Percentiles rank a stretch among this genome's conserved stretches.
phyloP scores from a whole-genome alignment of 2,329 filamentous ascomycete species.

The Grosmannia huntii region DNA sequence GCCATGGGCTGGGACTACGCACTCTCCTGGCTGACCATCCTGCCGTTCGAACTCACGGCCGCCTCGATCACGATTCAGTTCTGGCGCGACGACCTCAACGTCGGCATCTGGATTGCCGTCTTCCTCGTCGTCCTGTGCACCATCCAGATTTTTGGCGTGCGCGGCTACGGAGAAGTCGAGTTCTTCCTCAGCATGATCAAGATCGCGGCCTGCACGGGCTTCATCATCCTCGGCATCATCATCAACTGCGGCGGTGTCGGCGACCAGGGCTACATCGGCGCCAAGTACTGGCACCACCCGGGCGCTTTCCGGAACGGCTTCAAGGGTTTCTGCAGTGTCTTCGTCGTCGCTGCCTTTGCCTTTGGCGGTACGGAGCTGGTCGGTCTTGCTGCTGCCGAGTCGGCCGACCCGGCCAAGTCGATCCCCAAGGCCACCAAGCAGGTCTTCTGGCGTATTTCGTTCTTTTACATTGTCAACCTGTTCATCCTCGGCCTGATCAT shows the following conservation, averaged over 20 bases:
- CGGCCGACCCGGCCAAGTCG: conserved; percentile 31
- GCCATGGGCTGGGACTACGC: conserved; percentile 42
- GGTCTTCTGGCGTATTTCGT: conserved; percentile 39
- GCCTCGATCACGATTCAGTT: conserved; percentile 40
- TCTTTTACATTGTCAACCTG: conserved; percentile 40
- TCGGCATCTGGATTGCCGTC: conserved; percentile 42
- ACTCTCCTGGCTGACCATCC: conserved; percentile 33
- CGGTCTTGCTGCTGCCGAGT: conserved; percentile 38
- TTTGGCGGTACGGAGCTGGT: conserved; percentile 40
- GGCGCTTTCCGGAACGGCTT: conserved; percentile 40
- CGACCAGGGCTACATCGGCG: conserved; percentile 45
- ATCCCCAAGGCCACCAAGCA: conserved; percentile 39
- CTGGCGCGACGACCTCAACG: conserved; percentile 37
- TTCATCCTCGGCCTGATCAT: conserved; percentile 39
- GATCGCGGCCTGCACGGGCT: conserved; percentile 44
- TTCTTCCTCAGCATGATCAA: conserved; percentile 46
- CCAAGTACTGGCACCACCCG: conserved; percentile 45
- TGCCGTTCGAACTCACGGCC: conserved; percentile 42
- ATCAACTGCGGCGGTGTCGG: conserved; percentile 46
- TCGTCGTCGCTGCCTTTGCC: conserved; percentile 38
- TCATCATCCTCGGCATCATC: conserved; percentile 51
- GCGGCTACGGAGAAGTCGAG: conserved; percentile 47
- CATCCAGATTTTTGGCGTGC: conserved; percentile 43
- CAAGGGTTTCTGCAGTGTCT: conserved; percentile 36
- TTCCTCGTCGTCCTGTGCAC: conserved; percentile 37